Percentiles rank a stretch among this genome's conserved stretches.
phyloP scores from a whole-genome alignment of 441 rosid genomes.

The Erodium moschatum region DNA sequence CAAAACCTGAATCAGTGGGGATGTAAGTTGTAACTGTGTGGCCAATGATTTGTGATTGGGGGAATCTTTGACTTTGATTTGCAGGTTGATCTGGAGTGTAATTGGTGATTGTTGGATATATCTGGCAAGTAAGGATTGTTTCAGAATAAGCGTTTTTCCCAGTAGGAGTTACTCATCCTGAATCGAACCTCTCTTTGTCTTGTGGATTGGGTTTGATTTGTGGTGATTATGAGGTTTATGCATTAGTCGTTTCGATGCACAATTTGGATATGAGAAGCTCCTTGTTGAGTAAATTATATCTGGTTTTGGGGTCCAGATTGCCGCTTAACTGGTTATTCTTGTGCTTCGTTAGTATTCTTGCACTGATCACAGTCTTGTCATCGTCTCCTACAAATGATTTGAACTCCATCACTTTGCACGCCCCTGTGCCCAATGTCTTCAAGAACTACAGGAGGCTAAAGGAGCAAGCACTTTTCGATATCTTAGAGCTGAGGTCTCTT shows the following conservation, averaged over 20 bases:
- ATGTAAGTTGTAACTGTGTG: neutral
- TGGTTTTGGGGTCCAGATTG: slow-evolving; percentile 56
- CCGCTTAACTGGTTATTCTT: slow-evolving; percentile 55
- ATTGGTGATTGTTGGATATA: neutral
- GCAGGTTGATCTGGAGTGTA: neutral
- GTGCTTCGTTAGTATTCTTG: slow-evolving; percentile 53
- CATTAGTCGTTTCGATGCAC: slow-evolving; percentile 19
- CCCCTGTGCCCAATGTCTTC: slow-evolving; percentile 43
- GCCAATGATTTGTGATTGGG: neutral
- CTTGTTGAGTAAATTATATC: slow-evolving; percentile 48
- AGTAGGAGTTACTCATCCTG: neutral
- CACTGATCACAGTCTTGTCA: slow-evolving; percentile 54
- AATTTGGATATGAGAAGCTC: slow-evolving; percentile 79
- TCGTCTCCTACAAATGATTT: slow-evolving; percentile 49
- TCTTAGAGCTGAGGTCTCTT: slow-evolving; percentile 60
- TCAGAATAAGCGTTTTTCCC: neutral
- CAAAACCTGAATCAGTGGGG: too few species aligned
- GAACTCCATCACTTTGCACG: slow-evolving; percentile 34
- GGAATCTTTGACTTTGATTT: neutral
- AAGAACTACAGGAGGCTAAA: slow-evolving; percentile 73
- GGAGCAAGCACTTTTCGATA: slow-evolving; percentile 78
- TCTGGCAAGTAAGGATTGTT: neutral
- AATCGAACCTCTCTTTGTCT: neutral
- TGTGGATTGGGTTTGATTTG: neutral
- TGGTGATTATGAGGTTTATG: slow-evolving; percentile 16